phyloP scores from a whole-genome alignment of 495 filamentous ascomycete species.

The Sabuloglossum arenarium region DNA sequence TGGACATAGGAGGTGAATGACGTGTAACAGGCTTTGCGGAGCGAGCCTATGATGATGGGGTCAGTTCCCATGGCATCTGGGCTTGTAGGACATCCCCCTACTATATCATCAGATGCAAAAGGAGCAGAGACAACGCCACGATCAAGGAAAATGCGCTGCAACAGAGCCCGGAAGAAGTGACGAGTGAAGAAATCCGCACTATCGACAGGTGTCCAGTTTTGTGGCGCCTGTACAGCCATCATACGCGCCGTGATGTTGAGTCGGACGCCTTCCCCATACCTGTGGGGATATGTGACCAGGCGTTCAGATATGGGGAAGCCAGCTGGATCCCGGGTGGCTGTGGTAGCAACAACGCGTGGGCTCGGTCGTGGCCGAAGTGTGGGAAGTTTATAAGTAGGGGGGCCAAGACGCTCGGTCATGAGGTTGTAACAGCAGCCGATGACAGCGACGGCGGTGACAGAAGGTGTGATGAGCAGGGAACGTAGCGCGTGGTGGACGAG shows the following conservation, averaged over 20 bases:
- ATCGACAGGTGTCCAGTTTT: conserved; percentile 68
- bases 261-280: conserved; percentile 36
- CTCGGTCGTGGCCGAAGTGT: conserved; percentile 33
- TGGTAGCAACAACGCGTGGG: conserved; percentile 32
- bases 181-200: conserved; percentile 78
- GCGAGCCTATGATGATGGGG: conserved; percentile 67
- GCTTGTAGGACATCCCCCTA: conserved; percentile 11
- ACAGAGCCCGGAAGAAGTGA: conserved; percentile 79
- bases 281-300: conserved; percentile 36
- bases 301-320: conserved; percentile 82
- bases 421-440: conserved; percentile 98
- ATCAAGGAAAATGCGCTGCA: conserved; percentile 81
- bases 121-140: conserved; percentile 46
- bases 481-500: conserved; percentile 86
- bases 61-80: conserved; percentile 22
- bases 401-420: conserved; percentile 70
- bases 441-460: conserved; percentile 72
- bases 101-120: conserved; percentile 14
- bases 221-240: conserved; percentile 89
- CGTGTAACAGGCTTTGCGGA: conserved; percentile 60
- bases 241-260: conserved; percentile 91
- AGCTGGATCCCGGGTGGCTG: conserved; percentile 52
- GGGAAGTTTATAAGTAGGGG: conserved; percentile 66
- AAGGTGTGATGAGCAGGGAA: conserved; percentile 61
- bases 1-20: conserved; percentile 59